Evolutionary conservation across 2,329 filamentous ascomycete genomes (phyloP).

Genomic region (Fusarium humuli): DNA sequence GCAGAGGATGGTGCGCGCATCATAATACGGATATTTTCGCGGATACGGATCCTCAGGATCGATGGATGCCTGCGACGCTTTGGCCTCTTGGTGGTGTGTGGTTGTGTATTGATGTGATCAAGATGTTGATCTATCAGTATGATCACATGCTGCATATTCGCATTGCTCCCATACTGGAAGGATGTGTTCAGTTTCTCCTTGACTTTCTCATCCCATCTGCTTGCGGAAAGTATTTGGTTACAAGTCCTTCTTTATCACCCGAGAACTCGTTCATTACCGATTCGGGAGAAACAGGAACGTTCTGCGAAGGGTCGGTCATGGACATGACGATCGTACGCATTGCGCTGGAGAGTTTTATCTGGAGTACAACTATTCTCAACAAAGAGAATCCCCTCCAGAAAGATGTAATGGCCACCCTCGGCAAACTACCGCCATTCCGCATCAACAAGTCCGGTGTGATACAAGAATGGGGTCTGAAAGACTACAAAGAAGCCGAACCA

Average conservation of each 20-base stretch:
- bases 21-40: slow-evolving; percentile 57
- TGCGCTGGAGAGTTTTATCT: slow-evolving; percentile 39
- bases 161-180: slow-evolving; percentile 49
- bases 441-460: slow-evolving; percentile 45
- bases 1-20: slow-evolving; percentile 52
- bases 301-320: slow-evolving; percentile 46
- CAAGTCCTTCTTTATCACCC: slow-evolving; percentile 43
- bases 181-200: slow-evolving; percentile 53
- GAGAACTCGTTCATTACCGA: slow-evolving; percentile 43
- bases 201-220: slow-evolving; percentile 52
- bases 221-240: slow-evolving; percentile 44
- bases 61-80: slow-evolving; percentile 46
- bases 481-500: slow-evolving; percentile 56
- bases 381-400: slow-evolving; percentile 9
- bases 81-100: slow-evolving; percentile 46
- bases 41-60: slow-evolving; percentile 53
- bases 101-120: slow-evolving; percentile 42
- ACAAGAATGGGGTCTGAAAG: slow-evolving; percentile 55
- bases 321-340: slow-evolving; percentile 40
- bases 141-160: slow-evolving; percentile 31
- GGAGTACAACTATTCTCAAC: slow-evolving; percentile 21
- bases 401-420: neutral
- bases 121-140: slow-evolving; percentile 42
- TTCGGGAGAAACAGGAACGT: slow-evolving; percentile 21
- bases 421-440: slow-evolving; percentile 21